Evolutionary conservation across 805 yeast species (phyloP), one percentile per base, ranked within the genome.

Genomic region (Cyberlindnera maritima): DNA sequence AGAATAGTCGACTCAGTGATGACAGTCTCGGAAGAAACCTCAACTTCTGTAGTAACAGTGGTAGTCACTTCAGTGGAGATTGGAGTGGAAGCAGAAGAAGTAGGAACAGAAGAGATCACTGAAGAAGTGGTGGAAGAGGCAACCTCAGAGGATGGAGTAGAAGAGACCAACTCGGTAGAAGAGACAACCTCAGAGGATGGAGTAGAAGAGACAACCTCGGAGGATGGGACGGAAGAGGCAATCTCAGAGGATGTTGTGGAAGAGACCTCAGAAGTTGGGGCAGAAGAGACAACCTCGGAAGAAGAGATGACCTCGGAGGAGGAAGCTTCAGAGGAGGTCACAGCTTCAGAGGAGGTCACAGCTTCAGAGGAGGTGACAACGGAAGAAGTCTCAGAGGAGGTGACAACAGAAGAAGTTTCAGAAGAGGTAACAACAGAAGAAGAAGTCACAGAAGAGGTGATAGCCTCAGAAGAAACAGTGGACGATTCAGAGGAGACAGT

Each of bases 401-500:
- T n/a, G n/a, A n/a, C n/a, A n/a, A 25, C 6, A 17, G 47, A 40
- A 34, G 46, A 36, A 13, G 37, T 17, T 8, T 15, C 29, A 18
- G 33, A 36, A 21, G 48, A 41, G 3, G 39, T 39, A 18, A 46
- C 8, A 31, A 7, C 7, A 31, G 14, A 10, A 8, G 34, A 14
- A 31, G 34, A 31, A 31, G 36, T 36, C 26, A 28, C 32, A 35
- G 40, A 42, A 9, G 29, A 23, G 14, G 34, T 33, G 14, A 20
- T 12, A 14, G 35, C 20, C 15, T 17, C 33, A 17, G 31, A 14
- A 6, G 29, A 36, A 23, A 14, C 12, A n/a, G 47, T 36, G 28
- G 46, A 39, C 8, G 33, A 20, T 9, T 18, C 28, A 17, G 33
- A 36, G 15, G 48, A 44, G 2, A 42, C 40, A 18, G 48, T n/a